A percentile compares a stretch with the other conserved stretches of the same genome.
Evolutionary conservation across 352 stramenopile species (phyloP).

Genomic region (Pythium oligandrum): DNA sequence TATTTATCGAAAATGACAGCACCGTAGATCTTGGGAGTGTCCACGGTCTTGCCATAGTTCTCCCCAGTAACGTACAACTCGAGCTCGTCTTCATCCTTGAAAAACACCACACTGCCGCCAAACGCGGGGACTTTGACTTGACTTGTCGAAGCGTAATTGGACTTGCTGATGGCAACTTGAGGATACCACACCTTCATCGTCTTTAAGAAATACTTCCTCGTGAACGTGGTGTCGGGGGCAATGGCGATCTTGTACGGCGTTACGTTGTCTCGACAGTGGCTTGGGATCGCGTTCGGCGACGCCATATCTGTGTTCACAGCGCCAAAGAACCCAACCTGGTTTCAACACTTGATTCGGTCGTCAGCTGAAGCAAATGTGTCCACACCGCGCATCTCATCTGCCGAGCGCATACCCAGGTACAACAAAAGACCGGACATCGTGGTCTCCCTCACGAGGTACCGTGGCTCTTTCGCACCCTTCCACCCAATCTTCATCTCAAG

Average conservation of each 20-base stretch:
- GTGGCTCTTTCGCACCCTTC: slow-evolving; percentile 3
- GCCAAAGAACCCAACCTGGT: slow-evolving; percentile 24
- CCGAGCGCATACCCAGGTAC: slow-evolving; percentile 30
- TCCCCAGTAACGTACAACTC: slow-evolving; percentile 34
- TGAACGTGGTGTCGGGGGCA: slow-evolving; percentile 48
- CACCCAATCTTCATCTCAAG: slow-evolving; percentile 7
- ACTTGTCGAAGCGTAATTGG: slow-evolving; percentile 6
- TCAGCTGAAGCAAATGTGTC: slow-evolving; percentile 1
- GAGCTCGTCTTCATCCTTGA: slow-evolving; percentile 32
- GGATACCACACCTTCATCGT: slow-evolving; percentile 53
- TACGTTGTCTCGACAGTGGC: slow-evolving; percentile 23
- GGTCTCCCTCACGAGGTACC: slow-evolving; percentile 41
- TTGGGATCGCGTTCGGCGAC: slow-evolving; percentile 30
- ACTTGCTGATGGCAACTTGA: slow-evolving; percentile 20
- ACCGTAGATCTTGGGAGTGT: slow-evolving; percentile 43
- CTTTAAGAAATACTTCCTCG: slow-evolving; percentile 58
- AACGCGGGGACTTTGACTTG: slow-evolving; percentile 40
- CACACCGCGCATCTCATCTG: slow-evolving; percentile 21
- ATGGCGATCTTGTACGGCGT: slow-evolving; percentile 52
- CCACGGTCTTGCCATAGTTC: slow-evolving; percentile 41
- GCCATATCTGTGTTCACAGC: slow-evolving; percentile 30
- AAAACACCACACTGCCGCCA: slow-evolving; percentile 62
- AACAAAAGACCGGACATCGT: slow-evolving; percentile 51
- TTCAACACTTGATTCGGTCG: slow-evolving; percentile 20
- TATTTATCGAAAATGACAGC: slow-evolving; percentile 58